These are phyloP conservation scores for Corchorus capsularis DNA, from an alignment of 345 rosid species.

Conservation along the genomic window DNA sequence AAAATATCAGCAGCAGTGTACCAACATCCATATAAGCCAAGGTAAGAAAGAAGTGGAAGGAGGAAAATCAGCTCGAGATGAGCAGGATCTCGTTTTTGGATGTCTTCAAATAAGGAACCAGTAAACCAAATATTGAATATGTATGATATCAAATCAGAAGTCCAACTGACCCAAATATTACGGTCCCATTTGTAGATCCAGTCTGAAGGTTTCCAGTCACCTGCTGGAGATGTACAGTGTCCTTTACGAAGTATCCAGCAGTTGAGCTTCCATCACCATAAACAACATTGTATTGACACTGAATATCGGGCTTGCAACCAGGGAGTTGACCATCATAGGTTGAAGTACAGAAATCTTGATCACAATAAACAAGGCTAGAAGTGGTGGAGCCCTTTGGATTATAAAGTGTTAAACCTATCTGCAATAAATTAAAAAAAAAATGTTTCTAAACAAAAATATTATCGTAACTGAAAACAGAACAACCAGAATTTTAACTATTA, in stretches of 20 bases:
- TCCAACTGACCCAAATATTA: conserved; percentile 69
- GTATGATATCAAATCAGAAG: not conserved
- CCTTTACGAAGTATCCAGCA: conserved; percentile 66
- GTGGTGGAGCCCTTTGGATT: conserved; percentile 54
- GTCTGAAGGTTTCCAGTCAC: conserved; percentile 59
- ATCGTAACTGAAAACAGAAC: not conserved
- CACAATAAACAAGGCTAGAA: conserved; percentile 45
- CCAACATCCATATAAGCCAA: not conserved
- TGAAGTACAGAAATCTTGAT: conserved; percentile 57
- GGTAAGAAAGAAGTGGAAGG: not conserved
- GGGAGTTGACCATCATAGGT: conserved; percentile 42
- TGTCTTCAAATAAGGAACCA: not conserved
- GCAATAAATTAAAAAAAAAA: conserved; percentile 20
- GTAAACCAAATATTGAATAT: not conserved
- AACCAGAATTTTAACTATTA: not conserved
- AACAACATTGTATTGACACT: conserved; percentile 60
- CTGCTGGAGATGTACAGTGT: conserved; percentile 49
- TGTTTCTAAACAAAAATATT: not conserved
- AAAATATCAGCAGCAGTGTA: conserved; percentile 3
- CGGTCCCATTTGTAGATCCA: conserved; percentile 43
- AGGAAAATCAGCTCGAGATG: not conserved
- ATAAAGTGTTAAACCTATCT: conserved; percentile 61
- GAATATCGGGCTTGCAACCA: conserved; percentile 49
- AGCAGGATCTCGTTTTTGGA: not conserved
- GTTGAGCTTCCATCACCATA: conserved; percentile 91